These are phyloP conservation scores for Alternaria sp. DNA, from an alignment of 2,329 filamentous ascomycete genomes.

Conservation along the genomic window DNA sequence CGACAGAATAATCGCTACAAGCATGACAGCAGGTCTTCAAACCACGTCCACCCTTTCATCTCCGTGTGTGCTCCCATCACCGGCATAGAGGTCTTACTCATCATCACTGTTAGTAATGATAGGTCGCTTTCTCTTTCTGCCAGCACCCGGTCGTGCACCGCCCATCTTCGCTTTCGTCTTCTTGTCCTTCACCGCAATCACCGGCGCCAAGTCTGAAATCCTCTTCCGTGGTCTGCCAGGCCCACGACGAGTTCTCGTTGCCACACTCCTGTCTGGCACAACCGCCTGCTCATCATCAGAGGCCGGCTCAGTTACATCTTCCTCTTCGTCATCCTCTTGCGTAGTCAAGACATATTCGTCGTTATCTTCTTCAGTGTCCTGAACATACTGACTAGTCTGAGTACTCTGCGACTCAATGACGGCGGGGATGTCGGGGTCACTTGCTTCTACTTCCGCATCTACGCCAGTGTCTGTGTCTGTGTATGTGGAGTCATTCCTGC, in stretches of 20 bases:
- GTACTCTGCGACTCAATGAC: constrained; percentile 8
- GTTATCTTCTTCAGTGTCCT: constrained; percentile 23
- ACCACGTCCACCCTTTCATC: background rate
- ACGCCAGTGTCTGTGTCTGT: constrained; percentile 7
- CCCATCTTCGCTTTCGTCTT: constrained; percentile 13
- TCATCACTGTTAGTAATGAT: constrained; percentile 24
- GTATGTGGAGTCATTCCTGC: constrained; percentile 4
- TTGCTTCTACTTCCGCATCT: background rate
- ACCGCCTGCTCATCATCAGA: background rate
- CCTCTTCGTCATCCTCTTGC: background rate
- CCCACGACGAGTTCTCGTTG: background rate
- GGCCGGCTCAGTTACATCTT: background rate
- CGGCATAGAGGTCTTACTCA: constrained; percentile 11
- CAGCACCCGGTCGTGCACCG: constrained; percentile 13
- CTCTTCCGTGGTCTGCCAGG: constrained; percentile 1
- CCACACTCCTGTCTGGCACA: background rate
- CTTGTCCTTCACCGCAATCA: constrained; percentile 7
- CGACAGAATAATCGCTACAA: background rate
- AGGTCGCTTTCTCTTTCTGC: constrained; percentile 26
- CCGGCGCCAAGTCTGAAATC: constrained; percentile 4
- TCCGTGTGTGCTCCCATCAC: background rate
- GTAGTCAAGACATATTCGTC: constrained; percentile 13
- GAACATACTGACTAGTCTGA: constrained; percentile 8
- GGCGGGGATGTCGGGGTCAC: background rate
- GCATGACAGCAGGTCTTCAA: background rate